phyloP scores from a whole-genome alignment of 2,329 filamentous ascomycete species.

The Fusarium transvaalense region DNA sequence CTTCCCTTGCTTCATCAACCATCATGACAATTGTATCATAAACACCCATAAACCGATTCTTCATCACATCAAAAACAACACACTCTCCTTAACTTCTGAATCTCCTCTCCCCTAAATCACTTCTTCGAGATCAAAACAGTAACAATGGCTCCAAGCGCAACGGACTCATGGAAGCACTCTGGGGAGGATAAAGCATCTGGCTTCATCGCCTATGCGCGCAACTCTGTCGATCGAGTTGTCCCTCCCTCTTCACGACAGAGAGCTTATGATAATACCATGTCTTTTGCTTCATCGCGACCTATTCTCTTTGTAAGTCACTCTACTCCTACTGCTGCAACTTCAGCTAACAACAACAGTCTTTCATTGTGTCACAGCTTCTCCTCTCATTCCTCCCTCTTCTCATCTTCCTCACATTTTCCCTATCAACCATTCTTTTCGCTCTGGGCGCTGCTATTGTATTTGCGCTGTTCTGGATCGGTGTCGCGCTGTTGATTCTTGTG shows the following conservation, averaged over 20 bases:
- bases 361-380: constrained; percentile 73
- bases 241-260: constrained; percentile 71
- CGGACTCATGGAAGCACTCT: constrained; percentile 41
- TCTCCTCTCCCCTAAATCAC: not conserved
- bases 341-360: constrained; percentile 63
- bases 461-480: constrained; percentile 74
- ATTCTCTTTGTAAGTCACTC: constrained; percentile 72
- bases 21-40: constrained; percentile 19
- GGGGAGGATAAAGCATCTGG: constrained; percentile 52
- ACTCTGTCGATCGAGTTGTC: constrained; percentile 64
- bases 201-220: constrained; percentile 57
- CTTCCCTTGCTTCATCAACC: not conserved
- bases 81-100: not conserved
- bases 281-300: constrained; percentile 74
- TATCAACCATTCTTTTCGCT: constrained; percentile 72
- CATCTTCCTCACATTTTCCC: constrained; percentile 75
- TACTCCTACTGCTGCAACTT: not conserved
- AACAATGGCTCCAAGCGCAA: constrained; percentile 30
- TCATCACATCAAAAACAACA: not conserved
- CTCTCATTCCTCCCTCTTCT: constrained; percentile 76
- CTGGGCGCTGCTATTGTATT: constrained; percentile 73
- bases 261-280: constrained; percentile 64
- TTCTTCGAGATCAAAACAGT: not conserved
- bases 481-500: constrained; percentile 75
- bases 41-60: not conserved